These are phyloP conservation scores for Prunus davidiana DNA, from an alignment of 306 rosid species.

Conservation along the genomic window DNA sequence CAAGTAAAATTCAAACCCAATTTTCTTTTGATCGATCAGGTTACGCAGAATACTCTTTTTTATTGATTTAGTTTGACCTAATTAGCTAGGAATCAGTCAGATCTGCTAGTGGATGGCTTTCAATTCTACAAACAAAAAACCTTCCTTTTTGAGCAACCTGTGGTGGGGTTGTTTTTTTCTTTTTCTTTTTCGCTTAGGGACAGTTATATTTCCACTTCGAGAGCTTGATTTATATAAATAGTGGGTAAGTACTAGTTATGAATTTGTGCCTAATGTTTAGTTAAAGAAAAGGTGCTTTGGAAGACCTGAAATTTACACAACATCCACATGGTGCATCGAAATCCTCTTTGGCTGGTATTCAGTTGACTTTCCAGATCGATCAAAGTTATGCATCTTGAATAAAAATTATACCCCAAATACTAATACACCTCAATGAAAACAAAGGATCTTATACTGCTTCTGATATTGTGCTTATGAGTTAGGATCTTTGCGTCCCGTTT, in stretches of 20 bases:
- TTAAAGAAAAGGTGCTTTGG: not conserved
- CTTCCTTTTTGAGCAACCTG: not conserved
- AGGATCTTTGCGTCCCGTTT: no score
- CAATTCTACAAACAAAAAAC: not conserved
- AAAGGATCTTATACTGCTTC: no score
- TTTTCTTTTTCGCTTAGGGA: not conserved
- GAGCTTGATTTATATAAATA: not conserved
- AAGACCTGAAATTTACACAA: conserved; percentile 3
- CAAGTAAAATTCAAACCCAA: no score
- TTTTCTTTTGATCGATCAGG: no score
- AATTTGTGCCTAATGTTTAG: not conserved
- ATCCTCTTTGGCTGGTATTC: not conserved
- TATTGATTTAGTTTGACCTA: no score
- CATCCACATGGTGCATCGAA: conserved; percentile 9
- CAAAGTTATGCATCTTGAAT: not conserved
- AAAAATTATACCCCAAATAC: not conserved
- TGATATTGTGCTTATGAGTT: no score
- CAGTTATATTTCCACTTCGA: not conserved
- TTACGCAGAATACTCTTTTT: no score
- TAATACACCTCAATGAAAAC: no score
- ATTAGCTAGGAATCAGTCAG: no score
- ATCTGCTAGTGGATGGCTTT: not conserved
- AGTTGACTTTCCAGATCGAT: not conserved
- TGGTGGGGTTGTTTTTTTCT: not conserved
- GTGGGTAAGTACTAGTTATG: not conserved